Percentiles rank a stretch among this genome's conserved stretches.
Evolutionary conservation across 2,329 filamentous ascomycete species (phyloP).

Genomic region (Zopfia rhizophila): DNA sequence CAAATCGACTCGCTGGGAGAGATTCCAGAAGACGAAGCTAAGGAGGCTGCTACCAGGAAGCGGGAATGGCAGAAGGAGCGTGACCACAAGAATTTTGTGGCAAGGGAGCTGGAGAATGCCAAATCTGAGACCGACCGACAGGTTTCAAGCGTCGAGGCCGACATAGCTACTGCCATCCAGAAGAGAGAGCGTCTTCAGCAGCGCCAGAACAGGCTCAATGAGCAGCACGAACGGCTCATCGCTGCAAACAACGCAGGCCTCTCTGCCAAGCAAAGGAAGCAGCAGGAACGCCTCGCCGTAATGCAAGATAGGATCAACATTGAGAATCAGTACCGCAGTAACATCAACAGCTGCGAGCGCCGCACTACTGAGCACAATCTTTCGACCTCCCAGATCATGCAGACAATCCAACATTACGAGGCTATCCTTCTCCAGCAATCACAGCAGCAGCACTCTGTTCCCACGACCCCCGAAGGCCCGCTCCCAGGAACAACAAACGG

Average conservation of each 20-base stretch:
- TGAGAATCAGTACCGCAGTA: constrained; percentile 51
- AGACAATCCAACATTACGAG: constrained; percentile 52
- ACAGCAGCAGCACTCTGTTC: constrained; percentile 51
- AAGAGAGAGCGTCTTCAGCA: constrained; percentile 78
- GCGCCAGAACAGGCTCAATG: constrained; percentile 77
- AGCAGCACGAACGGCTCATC: constrained; percentile 75
- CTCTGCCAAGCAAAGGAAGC: constrained; percentile 66
- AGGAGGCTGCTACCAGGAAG: constrained; percentile 67
- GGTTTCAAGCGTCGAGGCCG: constrained; percentile 70
- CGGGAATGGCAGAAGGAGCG: constrained; percentile 67
- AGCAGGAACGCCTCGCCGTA: constrained; percentile 52
- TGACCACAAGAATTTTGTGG: constrained; percentile 61
- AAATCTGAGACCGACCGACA: constrained; percentile 72
- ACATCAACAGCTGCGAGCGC: constrained; percentile 50
- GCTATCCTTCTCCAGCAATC: constrained; percentile 52
- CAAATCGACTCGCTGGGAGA: constrained; percentile 73
- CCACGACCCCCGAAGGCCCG: constrained; percentile 68
- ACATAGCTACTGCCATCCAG: constrained; percentile 70
- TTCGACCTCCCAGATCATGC: constrained; percentile 47
- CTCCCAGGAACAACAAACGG: constrained; percentile 62
- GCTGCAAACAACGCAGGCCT: constrained; percentile 74
- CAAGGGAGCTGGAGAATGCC: constrained; percentile 68
- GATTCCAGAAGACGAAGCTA: constrained; percentile 70
- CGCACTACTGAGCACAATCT: constrained; percentile 52
- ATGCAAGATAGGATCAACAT: constrained; percentile 45